Percentiles rank a stretch among this genome's conserved stretches.
Evolutionary conservation across 768 basidiomycete genomes (phyloP).

Genomic region (Tulasnella calospora): DNA sequence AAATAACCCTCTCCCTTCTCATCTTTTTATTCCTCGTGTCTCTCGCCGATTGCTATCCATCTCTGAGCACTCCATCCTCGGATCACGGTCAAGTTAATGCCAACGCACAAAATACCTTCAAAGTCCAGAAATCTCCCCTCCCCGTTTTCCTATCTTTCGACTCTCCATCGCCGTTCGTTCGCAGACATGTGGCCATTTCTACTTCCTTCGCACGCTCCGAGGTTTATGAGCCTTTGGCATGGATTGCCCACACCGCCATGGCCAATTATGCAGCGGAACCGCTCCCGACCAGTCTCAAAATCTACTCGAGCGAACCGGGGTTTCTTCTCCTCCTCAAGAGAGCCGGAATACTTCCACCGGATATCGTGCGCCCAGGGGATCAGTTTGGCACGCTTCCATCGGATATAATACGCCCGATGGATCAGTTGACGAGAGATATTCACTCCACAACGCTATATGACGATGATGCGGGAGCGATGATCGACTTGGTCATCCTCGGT

Average conservation of each 20-base stretch:
- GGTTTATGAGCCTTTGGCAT: neutral
- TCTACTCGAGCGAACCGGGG: neutral
- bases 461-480: neutral
- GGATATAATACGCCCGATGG: neutral
- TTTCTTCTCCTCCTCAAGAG: neutral
- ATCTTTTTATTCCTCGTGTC: no score
- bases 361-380: no score
- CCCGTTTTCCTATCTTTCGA: neutral
- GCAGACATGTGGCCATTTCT: slow-evolving; percentile 11
- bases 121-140: no score
- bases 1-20: no score
- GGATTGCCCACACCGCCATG: neutral
- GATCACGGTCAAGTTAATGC: no score
- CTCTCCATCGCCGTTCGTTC: neutral
- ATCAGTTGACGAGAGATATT: neutral
- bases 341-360: neutral
- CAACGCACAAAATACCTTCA: no score
- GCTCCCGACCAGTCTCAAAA: neutral
- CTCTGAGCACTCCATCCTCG: no score
- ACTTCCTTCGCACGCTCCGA: neutral
- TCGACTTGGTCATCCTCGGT: slow-evolving; percentile 16
- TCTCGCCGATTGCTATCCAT: no score
- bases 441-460: neutral
- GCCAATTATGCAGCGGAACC: no score
- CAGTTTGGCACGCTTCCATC: neutral